Conservation (phyloP, 371 early-diverging fungal species). For the Dentiscutata heterogama region DNA sequence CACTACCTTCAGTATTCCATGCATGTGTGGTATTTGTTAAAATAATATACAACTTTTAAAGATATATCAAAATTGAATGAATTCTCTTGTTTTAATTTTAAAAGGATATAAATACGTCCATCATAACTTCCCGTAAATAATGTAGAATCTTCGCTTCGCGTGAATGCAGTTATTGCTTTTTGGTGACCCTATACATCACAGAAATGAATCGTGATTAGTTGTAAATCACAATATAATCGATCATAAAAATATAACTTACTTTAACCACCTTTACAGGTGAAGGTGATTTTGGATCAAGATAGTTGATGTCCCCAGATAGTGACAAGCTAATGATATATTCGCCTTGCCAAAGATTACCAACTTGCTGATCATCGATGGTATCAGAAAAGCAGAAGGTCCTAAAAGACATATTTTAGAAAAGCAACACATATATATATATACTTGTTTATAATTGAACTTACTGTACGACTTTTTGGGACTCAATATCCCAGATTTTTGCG, state of each 20-base stretch:
- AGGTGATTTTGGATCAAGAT: constrained; percentile 74
- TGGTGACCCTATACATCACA: constrained; percentile 75
- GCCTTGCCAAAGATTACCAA: constrained; percentile 93
- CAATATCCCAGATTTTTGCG: constrained; percentile 94
- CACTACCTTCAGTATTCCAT: constrained; percentile 53
- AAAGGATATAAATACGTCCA: constrained; percentile 75
- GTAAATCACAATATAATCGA: constrained; percentile 4
- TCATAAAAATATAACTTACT: constrained; percentile 50
- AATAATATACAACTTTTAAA: neutral
- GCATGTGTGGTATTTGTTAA: constrained; percentile 15
- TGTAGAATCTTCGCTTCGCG: constrained; percentile 62
- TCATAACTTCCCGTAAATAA: constrained; percentile 93
- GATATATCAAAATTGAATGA: constrained; percentile 17
- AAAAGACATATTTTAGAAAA: neutral
- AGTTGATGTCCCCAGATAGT: constrained; percentile 84
- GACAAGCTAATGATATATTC: constrained; percentile 81
- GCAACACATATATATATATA: neutral
- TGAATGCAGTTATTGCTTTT: constrained; percentile 86
- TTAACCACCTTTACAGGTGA: constrained; percentile 64
- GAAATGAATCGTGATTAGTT: neutral
- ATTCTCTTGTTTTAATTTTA: neutral
- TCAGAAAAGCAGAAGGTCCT: constrained; percentile 64
- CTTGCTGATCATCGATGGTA: constrained; percentile 84
- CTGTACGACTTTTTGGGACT: constrained; percentile 73
- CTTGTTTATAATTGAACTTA: constrained; percentile 52